A percentile compares a stretch with the other conserved stretches of the same genome.
These are phyloP conservation scores for Trichomonascus vanleenenianus DNA, from an alignment of 805 yeast genomes.

Conservation along the genomic window DNA sequence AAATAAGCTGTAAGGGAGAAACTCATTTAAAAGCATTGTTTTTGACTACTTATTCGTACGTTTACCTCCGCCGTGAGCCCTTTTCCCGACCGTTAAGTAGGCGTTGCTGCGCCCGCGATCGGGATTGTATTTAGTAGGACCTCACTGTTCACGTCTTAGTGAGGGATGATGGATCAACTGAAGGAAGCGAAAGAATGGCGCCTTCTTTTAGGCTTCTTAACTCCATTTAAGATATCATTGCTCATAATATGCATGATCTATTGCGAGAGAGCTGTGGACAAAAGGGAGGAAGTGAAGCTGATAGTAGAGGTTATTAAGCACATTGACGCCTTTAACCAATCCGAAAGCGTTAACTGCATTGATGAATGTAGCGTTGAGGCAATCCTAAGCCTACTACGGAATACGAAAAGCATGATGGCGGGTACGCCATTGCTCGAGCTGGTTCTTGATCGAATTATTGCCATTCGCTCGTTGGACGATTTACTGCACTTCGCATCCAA, in stretches of 20 bases:
- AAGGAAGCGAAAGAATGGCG: no score
- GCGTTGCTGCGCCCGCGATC: no score
- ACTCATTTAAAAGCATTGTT: no score
- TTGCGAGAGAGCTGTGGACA: slow-evolving; percentile 15
- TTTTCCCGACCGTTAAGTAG: no score
- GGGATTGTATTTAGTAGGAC: no score
- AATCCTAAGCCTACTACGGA: background rate
- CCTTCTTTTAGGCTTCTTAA: slow-evolving; percentile 9
- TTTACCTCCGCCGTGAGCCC: no score
- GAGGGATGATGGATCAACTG: no score
- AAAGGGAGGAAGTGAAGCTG: slow-evolving; percentile 12
- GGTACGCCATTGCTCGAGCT: background rate
- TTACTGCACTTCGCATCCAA: slow-evolving; percentile 12
- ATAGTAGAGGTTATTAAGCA: slow-evolving; percentile 21
- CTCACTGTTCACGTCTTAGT: no score
- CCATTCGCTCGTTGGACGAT: slow-evolving; percentile 10
- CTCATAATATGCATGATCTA: slow-evolving; percentile 15
- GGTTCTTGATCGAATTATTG: slow-evolving; percentile 10
- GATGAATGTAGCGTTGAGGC: slow-evolving; percentile 1
- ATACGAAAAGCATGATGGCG: background rate
- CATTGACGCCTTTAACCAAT: slow-evolving; percentile 7
- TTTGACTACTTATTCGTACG: no score
- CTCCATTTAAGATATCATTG: slow-evolving; percentile 22
- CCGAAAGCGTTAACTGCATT: background rate
- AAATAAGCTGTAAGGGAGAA: background rate